phyloP scores from a whole-genome alignment of 2,329 filamentous ascomycete genomes.

The Aspergillus ibericus region DNA sequence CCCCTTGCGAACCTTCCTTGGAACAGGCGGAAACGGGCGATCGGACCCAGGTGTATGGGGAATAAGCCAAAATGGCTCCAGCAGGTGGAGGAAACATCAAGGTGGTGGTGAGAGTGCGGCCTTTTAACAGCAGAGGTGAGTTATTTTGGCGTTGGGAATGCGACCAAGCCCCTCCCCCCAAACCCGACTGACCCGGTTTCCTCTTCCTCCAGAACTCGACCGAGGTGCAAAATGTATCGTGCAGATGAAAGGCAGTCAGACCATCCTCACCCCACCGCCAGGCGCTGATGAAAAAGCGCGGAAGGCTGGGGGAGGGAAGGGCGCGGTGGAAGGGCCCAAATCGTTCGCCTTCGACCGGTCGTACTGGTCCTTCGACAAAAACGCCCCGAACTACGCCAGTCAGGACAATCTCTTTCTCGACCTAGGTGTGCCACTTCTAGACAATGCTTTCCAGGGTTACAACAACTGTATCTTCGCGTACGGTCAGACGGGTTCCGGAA shows the following conservation, averaged over 20 bases:
- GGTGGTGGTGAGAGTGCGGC: slow-evolving; percentile 94
- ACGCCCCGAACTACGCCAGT: slow-evolving; percentile 78
- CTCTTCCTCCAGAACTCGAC: slow-evolving; percentile 69
- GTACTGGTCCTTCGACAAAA: slow-evolving; percentile 95
- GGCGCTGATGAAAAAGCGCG: slow-evolving; percentile 56
- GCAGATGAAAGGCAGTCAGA: slow-evolving; percentile 92
- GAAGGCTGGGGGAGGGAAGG: slow-evolving; percentile 58
- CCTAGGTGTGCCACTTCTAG: slow-evolving; percentile 82
- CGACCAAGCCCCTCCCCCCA: not conserved
- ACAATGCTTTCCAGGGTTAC: slow-evolving; percentile 98
- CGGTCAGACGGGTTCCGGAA: slow-evolving; percentile 96
- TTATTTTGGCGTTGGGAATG: slow-evolving; percentile 5
- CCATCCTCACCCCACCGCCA: slow-evolving; percentile 73
- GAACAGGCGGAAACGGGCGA: slow-evolving; percentile 17
- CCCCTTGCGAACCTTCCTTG: slow-evolving; percentile 13
- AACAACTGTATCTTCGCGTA: slow-evolving; percentile 99
- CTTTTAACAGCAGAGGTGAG: slow-evolving; percentile 92
- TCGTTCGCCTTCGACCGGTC: slow-evolving; percentile 94
- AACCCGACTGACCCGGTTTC: slow-evolving; percentile 9
- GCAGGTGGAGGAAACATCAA: slow-evolving; percentile 95
- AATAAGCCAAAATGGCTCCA: slow-evolving; percentile 58
- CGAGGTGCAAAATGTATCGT: slow-evolving; percentile 94
- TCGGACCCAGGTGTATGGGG: slow-evolving; percentile 36
- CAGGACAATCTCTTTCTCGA: slow-evolving; percentile 88
- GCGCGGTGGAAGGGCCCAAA: slow-evolving; percentile 68